Base-by-base conservation (phyloP, 208 protist species). In the Crithidia fasciculata region DNA sequence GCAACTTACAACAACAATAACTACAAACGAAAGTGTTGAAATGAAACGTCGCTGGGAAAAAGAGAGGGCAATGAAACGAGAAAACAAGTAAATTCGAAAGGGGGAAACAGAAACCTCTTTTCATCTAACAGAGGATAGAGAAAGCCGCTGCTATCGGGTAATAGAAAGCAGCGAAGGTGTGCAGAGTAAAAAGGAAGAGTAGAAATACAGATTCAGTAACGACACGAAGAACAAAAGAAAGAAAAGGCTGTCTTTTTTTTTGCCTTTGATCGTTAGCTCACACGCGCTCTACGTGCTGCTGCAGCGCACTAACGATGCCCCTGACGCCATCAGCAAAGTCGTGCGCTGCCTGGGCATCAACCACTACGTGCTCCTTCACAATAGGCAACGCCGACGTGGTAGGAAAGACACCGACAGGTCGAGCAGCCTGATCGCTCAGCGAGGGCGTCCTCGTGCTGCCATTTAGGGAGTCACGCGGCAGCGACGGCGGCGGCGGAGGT, bases 301-400 rank as follows among this genome's bases (percentile, higher is more conserved):
- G 47, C 19, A 79, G 67, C 3, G 74, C 60, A 18, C 19, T 41
- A 18, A 79, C 41, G n/a, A 79, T 64, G 5, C 53, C 59, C 28
- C 41, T 69, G 18, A 79, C 74, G 7, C 67, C 74, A 0, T 56
- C 44, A 5, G 63, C 74, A 63, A 79, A 79, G 53, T 63, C 67
- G n/a, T 79, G 66, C 19, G 74, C 74, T 7, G 67, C n/a, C 58
- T 64, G 67, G 36, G 74, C 74, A 4, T 79, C 67, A 18, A 52
- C 64, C 39, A 79, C 74, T 12, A 16, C 65, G 67, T 74, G 67
- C 67, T 79, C 74, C 41, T 43, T 41, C 52, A 58, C 49, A 13
- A 79, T 79, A 8, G 74, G 67, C 18, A 79, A 61, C 19, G 61
- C 74, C 36, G 18, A 44, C 3, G 60, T 6, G 40, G 15, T 18